Percentiles rank a stretch among this genome's conserved stretches.
phyloP scores from a whole-genome alignment of 495 filamentous ascomycete species.

The Tricharina praecox region DNA sequence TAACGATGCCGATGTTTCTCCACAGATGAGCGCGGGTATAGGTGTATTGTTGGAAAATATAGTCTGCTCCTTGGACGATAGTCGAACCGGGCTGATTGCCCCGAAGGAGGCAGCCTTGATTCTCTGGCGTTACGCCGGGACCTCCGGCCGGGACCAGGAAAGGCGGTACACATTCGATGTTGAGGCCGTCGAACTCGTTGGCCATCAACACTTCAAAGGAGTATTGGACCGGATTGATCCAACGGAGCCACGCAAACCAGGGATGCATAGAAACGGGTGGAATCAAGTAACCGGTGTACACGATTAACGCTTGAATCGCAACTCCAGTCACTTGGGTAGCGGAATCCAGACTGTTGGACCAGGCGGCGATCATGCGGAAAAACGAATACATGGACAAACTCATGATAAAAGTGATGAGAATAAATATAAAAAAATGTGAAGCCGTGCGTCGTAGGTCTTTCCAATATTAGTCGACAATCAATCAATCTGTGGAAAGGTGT shows the following conservation, averaged over 20 bases:
- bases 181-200: slow-evolving; percentile 48
- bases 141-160: slow-evolving; percentile 35
- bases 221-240: slow-evolving; percentile 62
- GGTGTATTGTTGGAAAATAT: slow-evolving; percentile 37
- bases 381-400: slow-evolving; percentile 68
- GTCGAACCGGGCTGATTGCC: slow-evolving; percentile 36
- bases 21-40: slow-evolving; percentile 45
- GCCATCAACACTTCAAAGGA: slow-evolving; percentile 51
- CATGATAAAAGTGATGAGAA: slow-evolving; percentile 41
- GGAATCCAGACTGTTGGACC: slow-evolving; percentile 45
- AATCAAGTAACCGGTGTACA: slow-evolving; percentile 72
- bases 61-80: slow-evolving; percentile 35
- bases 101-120: slow-evolving; percentile 43
- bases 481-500: background rate
- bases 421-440: slow-evolving; percentile 69
- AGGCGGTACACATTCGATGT: slow-evolving; percentile 31
- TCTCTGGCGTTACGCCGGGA: slow-evolving; percentile 11
- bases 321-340: slow-evolving; percentile 51
- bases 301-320: slow-evolving; percentile 44
- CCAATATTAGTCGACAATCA: slow-evolving; percentile 1
- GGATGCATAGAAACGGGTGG: slow-evolving; percentile 56
- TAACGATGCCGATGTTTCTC: slow-evolving; percentile 54
- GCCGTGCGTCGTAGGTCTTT: slow-evolving; percentile 45
- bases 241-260: slow-evolving; percentile 65
- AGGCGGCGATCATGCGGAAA: slow-evolving; percentile 55